Conservation (phyloP, 2,329 filamentous ascomycete species). For the Coniochaeta hoffmannii region DNA sequence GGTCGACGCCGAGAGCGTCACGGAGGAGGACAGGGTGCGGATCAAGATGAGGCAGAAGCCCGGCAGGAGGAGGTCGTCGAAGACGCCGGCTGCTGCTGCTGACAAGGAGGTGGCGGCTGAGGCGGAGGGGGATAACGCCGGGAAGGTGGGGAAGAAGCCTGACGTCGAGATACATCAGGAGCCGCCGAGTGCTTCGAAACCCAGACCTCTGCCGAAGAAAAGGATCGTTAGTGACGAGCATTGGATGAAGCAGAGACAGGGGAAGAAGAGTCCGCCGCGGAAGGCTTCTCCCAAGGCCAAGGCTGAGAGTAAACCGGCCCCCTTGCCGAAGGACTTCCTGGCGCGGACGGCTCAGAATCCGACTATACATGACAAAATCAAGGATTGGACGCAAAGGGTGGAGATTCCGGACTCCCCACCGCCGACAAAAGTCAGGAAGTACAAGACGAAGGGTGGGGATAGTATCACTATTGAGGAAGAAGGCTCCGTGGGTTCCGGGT, state of each 20-base stretch:
- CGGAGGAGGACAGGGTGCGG: slow-evolving; percentile 51
- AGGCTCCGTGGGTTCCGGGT: slow-evolving; percentile 7
- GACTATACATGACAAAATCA: slow-evolving; percentile 50
- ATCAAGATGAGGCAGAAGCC: slow-evolving; percentile 45
- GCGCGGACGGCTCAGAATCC: slow-evolving; percentile 46
- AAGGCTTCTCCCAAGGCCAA: slow-evolving; percentile 18
- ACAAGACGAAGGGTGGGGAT: slow-evolving; percentile 19
- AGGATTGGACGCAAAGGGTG: slow-evolving; percentile 52
- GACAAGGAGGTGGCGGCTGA: slow-evolving; percentile 17
- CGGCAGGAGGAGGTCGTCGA: slow-evolving; percentile 26
- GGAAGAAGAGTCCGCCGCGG: slow-evolving; percentile 34
- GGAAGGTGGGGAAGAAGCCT: slow-evolving; percentile 12
- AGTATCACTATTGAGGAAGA: slow-evolving; percentile 28
- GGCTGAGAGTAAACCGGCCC: slow-evolving; percentile 22
- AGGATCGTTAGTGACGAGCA: slow-evolving; percentile 89
- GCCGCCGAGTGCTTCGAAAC: slow-evolving; percentile 21
- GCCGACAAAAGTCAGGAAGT: slow-evolving; percentile 19
- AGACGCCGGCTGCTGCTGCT: slow-evolving; percentile 19
- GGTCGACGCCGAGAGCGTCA: slow-evolving; percentile 49
- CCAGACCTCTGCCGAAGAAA: slow-evolving; percentile 69
- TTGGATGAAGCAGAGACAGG: slow-evolving; percentile 60
- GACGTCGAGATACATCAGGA: slow-evolving; percentile 19
- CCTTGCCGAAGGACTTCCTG: slow-evolving; percentile 53
- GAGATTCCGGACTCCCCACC: slow-evolving; percentile 36
- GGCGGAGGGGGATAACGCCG: slow-evolving; percentile 11